phyloP scores from a whole-genome alignment of 2,329 filamentous ascomycete species.

The Alternaria incomplexa region DNA sequence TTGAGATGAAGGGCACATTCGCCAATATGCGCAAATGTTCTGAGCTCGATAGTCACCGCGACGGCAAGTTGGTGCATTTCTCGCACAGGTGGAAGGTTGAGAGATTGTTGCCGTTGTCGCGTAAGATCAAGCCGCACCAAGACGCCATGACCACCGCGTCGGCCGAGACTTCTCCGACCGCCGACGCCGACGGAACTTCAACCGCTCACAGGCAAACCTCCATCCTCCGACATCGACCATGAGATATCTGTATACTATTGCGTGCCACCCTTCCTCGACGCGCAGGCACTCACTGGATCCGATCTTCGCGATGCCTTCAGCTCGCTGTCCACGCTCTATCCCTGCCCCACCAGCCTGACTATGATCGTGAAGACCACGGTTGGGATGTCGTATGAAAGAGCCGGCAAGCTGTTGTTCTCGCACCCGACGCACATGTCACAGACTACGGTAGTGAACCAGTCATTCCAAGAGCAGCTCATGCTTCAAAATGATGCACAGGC shows the following conservation, averaged over 20 bases:
- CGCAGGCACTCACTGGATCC: conserved; percentile 22
- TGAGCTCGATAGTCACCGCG: neutral
- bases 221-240: conserved; percentile 15
- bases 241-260: conserved; percentile 27
- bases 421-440: conserved; percentile 27
- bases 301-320: conserved; percentile 56
- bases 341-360: conserved; percentile 35
- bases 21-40: neutral
- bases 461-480: conserved; percentile 21
- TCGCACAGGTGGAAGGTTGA: neutral
- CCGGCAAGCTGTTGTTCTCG: conserved; percentile 21
- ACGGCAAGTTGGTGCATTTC: neutral
- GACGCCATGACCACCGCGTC: conserved; percentile 10
- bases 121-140: neutral
- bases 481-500: conserved; percentile 17
- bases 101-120: neutral
- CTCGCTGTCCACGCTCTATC: conserved; percentile 34
- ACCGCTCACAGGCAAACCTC: conserved; percentile 2
- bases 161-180: neutral
- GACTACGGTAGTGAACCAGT: conserved; percentile 21
- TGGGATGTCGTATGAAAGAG: conserved; percentile 21
- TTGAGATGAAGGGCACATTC: neutral
- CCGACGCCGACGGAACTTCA: neutral
- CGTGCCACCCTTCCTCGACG: conserved; percentile 28
- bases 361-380: conserved; percentile 33